These are phyloP conservation scores for Vanilla planifolia DNA, from an alignment of 106 monocot species.

Conservation along the genomic window DNA sequence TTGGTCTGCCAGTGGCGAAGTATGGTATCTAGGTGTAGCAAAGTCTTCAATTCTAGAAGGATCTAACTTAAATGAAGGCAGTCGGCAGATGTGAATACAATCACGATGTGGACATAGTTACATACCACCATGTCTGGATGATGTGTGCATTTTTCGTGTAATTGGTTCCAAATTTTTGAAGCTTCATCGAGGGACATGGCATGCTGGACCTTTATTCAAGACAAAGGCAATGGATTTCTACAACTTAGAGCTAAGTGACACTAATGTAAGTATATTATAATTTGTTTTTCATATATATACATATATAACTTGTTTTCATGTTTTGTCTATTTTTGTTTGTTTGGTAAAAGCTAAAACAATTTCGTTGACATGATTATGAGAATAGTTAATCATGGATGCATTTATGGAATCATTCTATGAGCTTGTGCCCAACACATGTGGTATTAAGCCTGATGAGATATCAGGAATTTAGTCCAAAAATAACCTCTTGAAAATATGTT, in stretches of 20 bases:
- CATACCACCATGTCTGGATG: slow-evolving; percentile 63
- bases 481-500: too few relatives aligned
- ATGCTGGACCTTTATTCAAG: slow-evolving; percentile 89
- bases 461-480: too few relatives aligned
- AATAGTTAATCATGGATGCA: too few relatives aligned
- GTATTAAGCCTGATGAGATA: too few relatives aligned
- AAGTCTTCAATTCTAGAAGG: slow-evolving; percentile 61
- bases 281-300: too few relatives aligned
- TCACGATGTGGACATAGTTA: slow-evolving; percentile 71
- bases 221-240: slow-evolving; percentile 73
- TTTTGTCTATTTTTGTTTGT: too few relatives aligned
- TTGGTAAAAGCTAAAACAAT: too few relatives aligned
- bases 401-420: too few relatives aligned
- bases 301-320: too few relatives aligned
- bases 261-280: slow-evolving; percentile 57
- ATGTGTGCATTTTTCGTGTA: slow-evolving; percentile 63
- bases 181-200: slow-evolving; percentile 87
- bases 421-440: too few relatives aligned
- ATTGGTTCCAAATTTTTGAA: slow-evolving; percentile 75
- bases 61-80: slow-evolving; percentile 4
- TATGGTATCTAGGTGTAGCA: slow-evolving; percentile 89
- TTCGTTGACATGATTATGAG: too few relatives aligned
- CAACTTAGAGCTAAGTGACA: slow-evolving; percentile 97
- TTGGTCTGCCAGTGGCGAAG: slow-evolving; percentile 62
- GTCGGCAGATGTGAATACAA: slow-evolving; percentile 10